phyloP scores from a whole-genome alignment of 2,329 filamentous ascomycete genomes.

The Pestalotiopsis sp. region DNA sequence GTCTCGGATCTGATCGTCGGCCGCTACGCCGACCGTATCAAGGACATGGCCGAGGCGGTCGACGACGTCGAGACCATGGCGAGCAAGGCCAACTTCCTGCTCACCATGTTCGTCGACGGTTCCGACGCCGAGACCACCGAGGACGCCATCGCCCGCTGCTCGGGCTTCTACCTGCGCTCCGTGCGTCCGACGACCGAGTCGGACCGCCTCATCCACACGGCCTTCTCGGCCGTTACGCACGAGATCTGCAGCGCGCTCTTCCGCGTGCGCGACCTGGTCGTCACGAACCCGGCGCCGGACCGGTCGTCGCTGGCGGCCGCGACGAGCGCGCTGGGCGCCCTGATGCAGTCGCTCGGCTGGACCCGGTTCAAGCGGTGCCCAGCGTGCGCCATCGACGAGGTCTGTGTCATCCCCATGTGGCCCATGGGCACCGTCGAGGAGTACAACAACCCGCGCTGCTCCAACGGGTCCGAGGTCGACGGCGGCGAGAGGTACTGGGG shows the following conservation, averaged over 20 bases:
- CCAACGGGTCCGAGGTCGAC: constrained; percentile 15
- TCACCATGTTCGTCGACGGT: constrained; percentile 29
- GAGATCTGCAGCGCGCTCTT: constrained; percentile 25
- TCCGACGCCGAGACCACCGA: constrained; percentile 27
- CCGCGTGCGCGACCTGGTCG: constrained; percentile 3
- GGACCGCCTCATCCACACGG: constrained; percentile 28
- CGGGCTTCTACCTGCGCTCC: constrained; percentile 32
- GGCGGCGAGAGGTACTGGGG: constrained; percentile 19
- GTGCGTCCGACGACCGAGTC: constrained; percentile 16
- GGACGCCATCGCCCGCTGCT: constrained; percentile 38
- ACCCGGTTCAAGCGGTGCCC: constrained; percentile 23
- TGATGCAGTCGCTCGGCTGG: constrained; percentile 19
- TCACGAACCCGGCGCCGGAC: constrained; percentile 8
- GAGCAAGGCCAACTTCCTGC: constrained; percentile 20
- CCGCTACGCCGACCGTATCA: constrained; percentile 52
- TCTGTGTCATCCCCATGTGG: constrained; percentile 24
- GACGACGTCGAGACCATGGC: constrained; percentile 6
- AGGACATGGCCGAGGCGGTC: constrained; percentile 21
- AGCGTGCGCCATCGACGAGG: constrained; percentile 20
- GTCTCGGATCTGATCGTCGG: constrained; percentile 57
- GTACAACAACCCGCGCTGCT: constrained; percentile 20
- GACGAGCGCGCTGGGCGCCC: constrained; percentile 9
- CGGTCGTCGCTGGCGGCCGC: constrained; percentile 9
- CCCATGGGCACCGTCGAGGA: constrained; percentile 19
- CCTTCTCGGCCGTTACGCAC: constrained; percentile 24